These are phyloP conservation scores for Globisporangium megalacanthum DNA, from an alignment of 352 stramenopile species.

Conservation along the genomic window DNA sequence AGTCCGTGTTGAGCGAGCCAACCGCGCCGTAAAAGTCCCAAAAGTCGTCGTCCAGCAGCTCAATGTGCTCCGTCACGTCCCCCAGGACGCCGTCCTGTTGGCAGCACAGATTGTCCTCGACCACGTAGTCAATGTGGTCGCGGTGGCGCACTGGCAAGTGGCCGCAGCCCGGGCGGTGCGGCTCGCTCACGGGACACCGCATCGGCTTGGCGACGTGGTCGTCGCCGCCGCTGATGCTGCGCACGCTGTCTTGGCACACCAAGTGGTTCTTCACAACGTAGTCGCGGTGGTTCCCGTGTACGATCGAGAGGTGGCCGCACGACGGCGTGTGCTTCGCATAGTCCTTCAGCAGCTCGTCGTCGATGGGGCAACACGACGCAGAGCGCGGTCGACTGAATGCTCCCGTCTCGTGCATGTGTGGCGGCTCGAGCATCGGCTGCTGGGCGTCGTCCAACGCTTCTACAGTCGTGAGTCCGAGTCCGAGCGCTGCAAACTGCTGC, in stretches of 20 bases:
- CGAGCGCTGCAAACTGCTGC: slow-evolving; percentile 3
- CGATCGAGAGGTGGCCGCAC: slow-evolving; percentile 71
- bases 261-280: slow-evolving; percentile 83
- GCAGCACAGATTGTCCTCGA: slow-evolving; percentile 76
- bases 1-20: slow-evolving; percentile 43
- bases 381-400: neutral
- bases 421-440: no score
- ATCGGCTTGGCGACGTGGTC: slow-evolving; percentile 12
- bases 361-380: slow-evolving; percentile 12
- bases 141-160: slow-evolving; percentile 69
- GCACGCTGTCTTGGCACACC: slow-evolving; percentile 71
- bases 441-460: no score
- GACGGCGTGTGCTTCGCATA: slow-evolving; percentile 58
- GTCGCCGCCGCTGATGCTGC: slow-evolving; percentile 10
- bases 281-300: slow-evolving; percentile 74
- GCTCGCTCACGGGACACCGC: slow-evolving; percentile 29
- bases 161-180: slow-evolving; percentile 60
- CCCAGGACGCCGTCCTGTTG: slow-evolving; percentile 55
- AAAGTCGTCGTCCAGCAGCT: slow-evolving; percentile 75
- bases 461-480: neutral
- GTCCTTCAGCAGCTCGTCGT: slow-evolving; percentile 34
- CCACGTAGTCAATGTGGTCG: slow-evolving; percentile 81
- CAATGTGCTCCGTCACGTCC: slow-evolving; percentile 44
- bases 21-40: slow-evolving; percentile 80
- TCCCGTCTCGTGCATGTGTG: no score